Evolutionary conservation across 2,329 filamentous ascomycete genomes (phyloP), one percentile per base, ranked within the genome.

Genomic region (Bipolaris bicolor): DNA sequence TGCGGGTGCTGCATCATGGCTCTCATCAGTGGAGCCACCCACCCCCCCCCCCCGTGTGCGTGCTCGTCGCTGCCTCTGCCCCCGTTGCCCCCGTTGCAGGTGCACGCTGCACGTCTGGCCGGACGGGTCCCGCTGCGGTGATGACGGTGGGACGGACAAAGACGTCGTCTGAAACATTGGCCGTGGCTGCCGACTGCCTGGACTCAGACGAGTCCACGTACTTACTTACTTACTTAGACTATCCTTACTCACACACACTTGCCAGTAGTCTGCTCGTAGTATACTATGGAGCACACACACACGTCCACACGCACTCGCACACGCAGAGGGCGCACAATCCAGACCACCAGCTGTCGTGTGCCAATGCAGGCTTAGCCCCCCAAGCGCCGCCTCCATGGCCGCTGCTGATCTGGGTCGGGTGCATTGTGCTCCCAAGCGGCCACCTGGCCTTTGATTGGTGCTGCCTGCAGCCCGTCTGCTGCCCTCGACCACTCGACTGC

Each of bases 391-490:
- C 37, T 43, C 20, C 16, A 40, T 57, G 47, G 50, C 29, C 54
- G n/a, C 49, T 59, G 60, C 60, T 54, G 57, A 62, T 62, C 57
- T 46, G 46, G 46, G 41, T 51, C 46, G 31, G 37, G 58, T 49
- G 58, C 56, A 57, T 37, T 31, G 48, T 52, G 29, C 49, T 34
- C 52, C 61, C 41, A 52, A 61, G 45, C 58, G 58, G 67, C 62
- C 69, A 68, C 61, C 60, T 70, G 67, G 59, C 66, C 66, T 64
- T 53, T 64, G 44, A 68, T 65, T 67, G 67, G 60, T 36, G 50
- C 34, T 56, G 36, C 29, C 47, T 54, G 47, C 58, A 48, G 33
- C 37, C 39, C 26, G 26, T 9, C 18, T 29, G 26, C 26, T 18
- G 26, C 10, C 26, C 43, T 45, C 43, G 43, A 16, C 39, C 54